Evolutionary conservation across 2,329 filamentous ascomycete genomes (phyloP).

Genomic region (Apiospora aurea): DNA sequence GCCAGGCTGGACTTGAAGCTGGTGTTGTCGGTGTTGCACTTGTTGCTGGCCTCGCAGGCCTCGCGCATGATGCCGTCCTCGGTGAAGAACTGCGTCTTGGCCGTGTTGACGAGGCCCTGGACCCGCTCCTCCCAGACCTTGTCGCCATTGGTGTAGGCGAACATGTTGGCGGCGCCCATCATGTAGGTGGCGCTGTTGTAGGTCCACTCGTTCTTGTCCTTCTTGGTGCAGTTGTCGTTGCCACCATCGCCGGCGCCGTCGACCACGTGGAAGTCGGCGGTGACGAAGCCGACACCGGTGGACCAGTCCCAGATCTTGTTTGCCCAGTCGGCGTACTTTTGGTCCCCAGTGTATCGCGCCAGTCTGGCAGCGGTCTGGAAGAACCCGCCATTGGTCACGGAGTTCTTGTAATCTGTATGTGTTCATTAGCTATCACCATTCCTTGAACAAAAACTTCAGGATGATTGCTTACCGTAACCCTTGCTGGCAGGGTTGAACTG

Average conservation of each 20-base stretch:
- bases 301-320: constrained; percentile 59
- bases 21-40: constrained; percentile 48
- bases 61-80: constrained; percentile 45
- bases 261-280: constrained; percentile 43
- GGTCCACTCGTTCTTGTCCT: constrained; percentile 47
- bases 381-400: constrained; percentile 46
- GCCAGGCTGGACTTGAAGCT: constrained; percentile 40
- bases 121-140: constrained; percentile 43
- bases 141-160: constrained; percentile 47
- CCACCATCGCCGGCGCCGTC: constrained; percentile 47
- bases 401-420: constrained; percentile 56
- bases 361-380: constrained; percentile 55
- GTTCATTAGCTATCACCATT: background rate
- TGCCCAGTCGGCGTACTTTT: constrained; percentile 65
- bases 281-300: constrained; percentile 46
- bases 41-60: constrained; percentile 47
- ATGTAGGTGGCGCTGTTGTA: constrained; percentile 53
- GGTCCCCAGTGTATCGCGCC: constrained; percentile 63
- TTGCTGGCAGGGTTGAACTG: constrained; percentile 64
- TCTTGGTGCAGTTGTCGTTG: constrained; percentile 42
- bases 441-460: no score
- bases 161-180: constrained; percentile 48
- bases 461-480: constrained; percentile 51
- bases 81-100: constrained; percentile 38
- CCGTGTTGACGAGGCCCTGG: constrained; percentile 42